Percentiles rank a stretch among this genome's conserved stretches.
Evolutionary conservation across 2,329 filamentous ascomycete species (phyloP).

Genomic region (Neurospora crassa): DNA sequence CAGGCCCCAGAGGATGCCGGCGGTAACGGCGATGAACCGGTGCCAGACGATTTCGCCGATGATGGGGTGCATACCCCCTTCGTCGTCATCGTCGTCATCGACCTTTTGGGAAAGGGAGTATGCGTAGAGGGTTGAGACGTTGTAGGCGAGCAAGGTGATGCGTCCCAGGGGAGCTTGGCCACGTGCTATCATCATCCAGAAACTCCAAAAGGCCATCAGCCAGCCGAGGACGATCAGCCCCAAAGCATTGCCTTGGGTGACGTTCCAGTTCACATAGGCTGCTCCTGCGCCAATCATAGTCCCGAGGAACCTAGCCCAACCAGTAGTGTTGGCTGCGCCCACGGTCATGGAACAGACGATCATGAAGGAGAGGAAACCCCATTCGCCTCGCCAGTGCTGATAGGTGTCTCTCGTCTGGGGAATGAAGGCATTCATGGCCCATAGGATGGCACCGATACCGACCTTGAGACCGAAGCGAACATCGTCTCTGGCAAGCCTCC

Average conservation of each 20-base stretch:
- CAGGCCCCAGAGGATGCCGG: constrained; percentile 85
- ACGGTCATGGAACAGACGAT: constrained; percentile 97
- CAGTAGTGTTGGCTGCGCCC: constrained; percentile 89
- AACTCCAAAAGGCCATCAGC: constrained; percentile 71
- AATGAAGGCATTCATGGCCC: constrained; percentile 83
- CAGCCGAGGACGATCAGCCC: constrained; percentile 74
- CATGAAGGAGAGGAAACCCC: constrained; percentile 96
- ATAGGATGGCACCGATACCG: constrained; percentile 78
- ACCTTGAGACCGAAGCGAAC: constrained; percentile 83
- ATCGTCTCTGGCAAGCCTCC: constrained; percentile 44
- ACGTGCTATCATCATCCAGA: constrained; percentile 78
- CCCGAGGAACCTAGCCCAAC: constrained; percentile 74
- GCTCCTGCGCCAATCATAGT: constrained; percentile 72
- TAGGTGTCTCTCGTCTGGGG: constrained; percentile 70
- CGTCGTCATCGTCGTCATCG: constrained; percentile 75
- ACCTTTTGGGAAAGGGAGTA: constrained; percentile 80
- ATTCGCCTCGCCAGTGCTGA: constrained; percentile 85
- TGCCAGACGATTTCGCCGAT: constrained; percentile 85
- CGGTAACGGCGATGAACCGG: constrained; percentile 75
- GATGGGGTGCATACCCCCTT: constrained; percentile 72
- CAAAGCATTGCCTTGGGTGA: constrained; percentile 63
- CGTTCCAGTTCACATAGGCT: constrained; percentile 69
- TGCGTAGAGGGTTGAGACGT: constrained; percentile 86
- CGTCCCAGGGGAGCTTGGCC: constrained; percentile 84
- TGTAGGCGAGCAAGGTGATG: constrained; percentile 93